Evolutionary conservation across 495 filamentous ascomycete species (phyloP).

Genomic region (Podospora didyma): DNA sequence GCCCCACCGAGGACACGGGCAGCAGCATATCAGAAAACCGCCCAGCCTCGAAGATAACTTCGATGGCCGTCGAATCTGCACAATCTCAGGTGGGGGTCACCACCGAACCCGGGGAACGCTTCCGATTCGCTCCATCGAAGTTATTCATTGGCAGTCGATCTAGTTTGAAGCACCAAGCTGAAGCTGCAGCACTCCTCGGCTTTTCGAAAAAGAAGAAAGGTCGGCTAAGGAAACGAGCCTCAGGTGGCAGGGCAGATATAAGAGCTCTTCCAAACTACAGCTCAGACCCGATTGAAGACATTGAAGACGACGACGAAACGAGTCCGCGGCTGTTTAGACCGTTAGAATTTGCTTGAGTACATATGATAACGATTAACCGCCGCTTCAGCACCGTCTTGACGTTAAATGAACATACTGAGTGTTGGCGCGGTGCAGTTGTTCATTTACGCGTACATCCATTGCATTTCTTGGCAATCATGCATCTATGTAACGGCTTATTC

Average conservation of each 20-base stretch:
- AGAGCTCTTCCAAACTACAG: constrained; percentile 38
- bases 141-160: constrained; percentile 37
- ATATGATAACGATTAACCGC: neutral
- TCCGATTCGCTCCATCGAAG: constrained; percentile 36
- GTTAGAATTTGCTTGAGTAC: constrained; percentile 11
- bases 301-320: constrained; percentile 24
- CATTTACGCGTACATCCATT: too few species aligned
- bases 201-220: constrained; percentile 19
- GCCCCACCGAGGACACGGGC: neutral
- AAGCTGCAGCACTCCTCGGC: neutral
- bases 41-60: constrained; percentile 11
- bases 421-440: too few species aligned
- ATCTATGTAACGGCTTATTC: too few species aligned
- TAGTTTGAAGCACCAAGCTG: neutral
- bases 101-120: constrained; percentile 21
- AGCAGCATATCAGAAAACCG: constrained; percentile 7
- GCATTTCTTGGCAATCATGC: too few species aligned
- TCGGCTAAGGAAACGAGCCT: constrained; percentile 26
- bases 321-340: constrained; percentile 15
- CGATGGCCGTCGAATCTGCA: constrained; percentile 22
- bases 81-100: constrained; percentile 19
- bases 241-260: constrained; percentile 39
- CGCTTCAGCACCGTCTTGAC: neutral
- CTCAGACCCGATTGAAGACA: constrained; percentile 43
- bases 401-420: too few species aligned